These are phyloP conservation scores for Heracleum sosnowskyi DNA, from an alignment of 129 eudicot species.

Conservation along the genomic window DNA sequence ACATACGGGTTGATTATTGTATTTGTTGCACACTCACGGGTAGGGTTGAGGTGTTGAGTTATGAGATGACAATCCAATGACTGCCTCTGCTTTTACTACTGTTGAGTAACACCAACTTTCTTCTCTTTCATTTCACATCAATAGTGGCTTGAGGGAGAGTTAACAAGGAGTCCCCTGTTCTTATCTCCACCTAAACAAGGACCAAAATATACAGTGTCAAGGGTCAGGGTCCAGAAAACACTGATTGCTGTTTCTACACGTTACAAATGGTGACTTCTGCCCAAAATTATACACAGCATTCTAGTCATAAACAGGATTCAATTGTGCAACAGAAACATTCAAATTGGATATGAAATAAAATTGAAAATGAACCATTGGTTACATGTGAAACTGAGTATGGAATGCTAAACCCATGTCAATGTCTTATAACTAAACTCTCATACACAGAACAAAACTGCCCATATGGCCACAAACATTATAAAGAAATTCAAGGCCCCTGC, in stretches of 20 bases:
- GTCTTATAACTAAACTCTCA: neutral
- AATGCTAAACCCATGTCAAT: neutral
- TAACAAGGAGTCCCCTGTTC: neutral
- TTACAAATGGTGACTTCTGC: neutral
- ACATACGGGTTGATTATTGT: neutral
- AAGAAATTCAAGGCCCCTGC: conserved; percentile 8
- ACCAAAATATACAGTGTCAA: neutral
- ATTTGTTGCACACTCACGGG: conserved; percentile 3
- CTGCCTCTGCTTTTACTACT: neutral
- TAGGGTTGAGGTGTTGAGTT: neutral
- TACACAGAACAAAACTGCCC: conserved; percentile 1
- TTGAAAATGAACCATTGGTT: conserved; percentile 1
- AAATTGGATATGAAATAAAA: neutral
- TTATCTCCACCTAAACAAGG: neutral
- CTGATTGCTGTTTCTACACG: neutral
- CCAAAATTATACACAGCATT: neutral
- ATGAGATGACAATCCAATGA: conserved; percentile 2
- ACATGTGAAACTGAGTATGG: neutral
- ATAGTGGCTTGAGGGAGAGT: conserved; percentile 9
- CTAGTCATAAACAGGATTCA: neutral
- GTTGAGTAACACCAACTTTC: conserved; percentile 8
- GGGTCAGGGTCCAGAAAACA: neutral
- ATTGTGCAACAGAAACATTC: neutral
- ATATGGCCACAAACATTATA: neutral
- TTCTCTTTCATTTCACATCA: conserved; percentile 13